These are phyloP conservation scores for Murraya paniculata DNA, from an alignment of 345 rosid species.

Conservation along the genomic window DNA sequence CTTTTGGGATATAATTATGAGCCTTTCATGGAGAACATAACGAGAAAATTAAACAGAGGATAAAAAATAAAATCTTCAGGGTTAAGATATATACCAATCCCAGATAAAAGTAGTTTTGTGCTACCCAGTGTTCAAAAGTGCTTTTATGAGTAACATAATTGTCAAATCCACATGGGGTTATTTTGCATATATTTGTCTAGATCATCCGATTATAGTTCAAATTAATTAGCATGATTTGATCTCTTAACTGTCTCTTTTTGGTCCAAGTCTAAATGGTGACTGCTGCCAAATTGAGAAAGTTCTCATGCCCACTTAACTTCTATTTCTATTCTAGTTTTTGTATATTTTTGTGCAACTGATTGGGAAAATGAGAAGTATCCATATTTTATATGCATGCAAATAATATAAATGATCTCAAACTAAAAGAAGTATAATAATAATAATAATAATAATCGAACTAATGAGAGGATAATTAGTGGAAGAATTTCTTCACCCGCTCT, in stretches of 20 bases:
- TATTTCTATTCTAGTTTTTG: background rate
- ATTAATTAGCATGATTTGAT: background rate
- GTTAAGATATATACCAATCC: background rate
- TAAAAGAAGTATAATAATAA: too few species aligned
- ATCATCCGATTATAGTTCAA: too few species aligned
- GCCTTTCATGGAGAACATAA: background rate
- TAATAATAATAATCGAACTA: too few species aligned
- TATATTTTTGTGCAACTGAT: background rate
- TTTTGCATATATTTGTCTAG: background rate
- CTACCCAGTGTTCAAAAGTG: background rate
- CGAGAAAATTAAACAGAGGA: background rate
- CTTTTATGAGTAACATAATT: background rate
- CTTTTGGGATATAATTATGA: constrained; percentile 9
- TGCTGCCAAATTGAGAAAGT: background rate
- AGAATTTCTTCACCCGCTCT: too few species aligned
- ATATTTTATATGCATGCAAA: too few species aligned
- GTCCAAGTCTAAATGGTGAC: background rate
- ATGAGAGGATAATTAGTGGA: too few species aligned
- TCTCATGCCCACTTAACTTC: background rate
- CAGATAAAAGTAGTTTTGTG: background rate
- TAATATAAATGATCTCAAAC: too few species aligned
- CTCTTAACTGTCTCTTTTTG: background rate
- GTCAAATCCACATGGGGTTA: background rate
- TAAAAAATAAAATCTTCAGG: background rate
- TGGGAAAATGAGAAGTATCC: too few species aligned